phyloP scores from a whole-genome alignment of 768 basidiomycete species.

The Strobilomyces echinocephalus region DNA sequence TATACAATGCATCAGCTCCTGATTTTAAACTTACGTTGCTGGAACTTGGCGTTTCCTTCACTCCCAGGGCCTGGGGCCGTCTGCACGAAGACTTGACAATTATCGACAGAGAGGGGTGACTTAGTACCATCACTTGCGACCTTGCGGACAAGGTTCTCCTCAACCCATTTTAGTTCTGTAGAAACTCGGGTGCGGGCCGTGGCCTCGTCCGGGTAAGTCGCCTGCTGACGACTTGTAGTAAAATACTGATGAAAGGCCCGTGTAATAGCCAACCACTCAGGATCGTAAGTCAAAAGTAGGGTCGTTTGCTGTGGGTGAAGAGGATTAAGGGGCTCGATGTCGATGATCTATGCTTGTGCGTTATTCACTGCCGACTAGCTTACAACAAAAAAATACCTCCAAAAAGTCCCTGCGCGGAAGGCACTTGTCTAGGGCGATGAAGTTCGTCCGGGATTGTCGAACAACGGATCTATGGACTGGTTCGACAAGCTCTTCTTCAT shows the following conservation, averaged over 20 bases:
- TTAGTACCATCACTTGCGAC: background rate
- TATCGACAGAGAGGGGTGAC: conserved; percentile 35
- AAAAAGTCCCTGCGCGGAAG: conserved; percentile 70
- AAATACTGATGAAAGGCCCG: conserved; percentile 82
- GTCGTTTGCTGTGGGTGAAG: conserved; percentile 3
- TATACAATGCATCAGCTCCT: background rate
- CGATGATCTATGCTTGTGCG: conserved; percentile 54
- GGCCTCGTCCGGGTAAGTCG: conserved; percentile 53
- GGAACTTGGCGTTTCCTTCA: conserved; percentile 37
- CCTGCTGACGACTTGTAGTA: conserved; percentile 47
- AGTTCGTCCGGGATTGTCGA: conserved; percentile 50
- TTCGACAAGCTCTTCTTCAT: conserved; percentile 43
- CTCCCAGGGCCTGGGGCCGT: conserved; percentile 56
- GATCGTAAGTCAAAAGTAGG: conserved; percentile 65
- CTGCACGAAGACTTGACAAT: conserved; percentile 61
- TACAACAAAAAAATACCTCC: conserved; percentile 47
- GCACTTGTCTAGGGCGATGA: conserved; percentile 91
- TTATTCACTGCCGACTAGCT: background rate
- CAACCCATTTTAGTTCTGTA: conserved; percentile 65
- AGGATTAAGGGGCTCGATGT: conserved; percentile 40
- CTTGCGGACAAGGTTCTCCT: conserved; percentile 43
- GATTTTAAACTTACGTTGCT: conserved; percentile 33
- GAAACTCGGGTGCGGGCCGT: conserved; percentile 50
- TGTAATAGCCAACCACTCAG: conserved; percentile 91
- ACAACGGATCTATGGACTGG: conserved; percentile 29